phyloP scores from a whole-genome alignment of 73 alveolate genomes.

The Stentor roeselii region DNA sequence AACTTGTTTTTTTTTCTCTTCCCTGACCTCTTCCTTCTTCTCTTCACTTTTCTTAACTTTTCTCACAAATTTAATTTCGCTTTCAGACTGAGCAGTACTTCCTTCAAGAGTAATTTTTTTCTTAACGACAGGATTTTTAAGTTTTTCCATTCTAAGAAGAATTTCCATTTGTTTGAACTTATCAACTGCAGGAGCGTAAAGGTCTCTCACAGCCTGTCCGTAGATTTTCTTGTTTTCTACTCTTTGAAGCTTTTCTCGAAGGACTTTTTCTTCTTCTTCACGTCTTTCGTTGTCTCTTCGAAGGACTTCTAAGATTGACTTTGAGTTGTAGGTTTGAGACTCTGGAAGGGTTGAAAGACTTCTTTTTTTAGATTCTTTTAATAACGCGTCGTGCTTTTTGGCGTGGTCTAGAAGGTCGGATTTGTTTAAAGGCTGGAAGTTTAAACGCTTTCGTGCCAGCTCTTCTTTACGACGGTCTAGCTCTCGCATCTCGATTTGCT shows the following conservation, averaged over 20 bases:
- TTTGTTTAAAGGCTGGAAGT: conserved; percentile 9
- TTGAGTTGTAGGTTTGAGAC: not conserved
- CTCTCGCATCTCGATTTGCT: not conserved
- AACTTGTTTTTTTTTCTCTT: conserved; percentile 8
- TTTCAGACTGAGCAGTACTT: not conserved
- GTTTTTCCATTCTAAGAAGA: not conserved
- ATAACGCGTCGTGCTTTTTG: not conserved
- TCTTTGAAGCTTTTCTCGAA: not conserved
- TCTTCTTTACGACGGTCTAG: not conserved
- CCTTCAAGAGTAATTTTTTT: not conserved
- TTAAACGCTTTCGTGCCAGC: not conserved
- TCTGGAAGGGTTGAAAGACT: not conserved
- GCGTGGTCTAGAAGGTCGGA: not conserved
- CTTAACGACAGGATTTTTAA: conserved; percentile 3
- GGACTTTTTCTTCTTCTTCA: not conserved
- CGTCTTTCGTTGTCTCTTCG: not conserved
- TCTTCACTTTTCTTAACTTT: not conserved
- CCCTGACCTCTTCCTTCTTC: not conserved
- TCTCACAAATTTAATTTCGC: not conserved
- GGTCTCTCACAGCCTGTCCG: not conserved
- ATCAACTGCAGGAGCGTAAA: conserved; percentile 8
- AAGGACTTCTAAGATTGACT: not conserved
- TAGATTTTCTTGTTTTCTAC: not conserved
- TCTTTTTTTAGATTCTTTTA: not conserved
- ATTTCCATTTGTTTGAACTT: conserved; percentile 18